Evolutionary conservation across 805 yeast genomes (phyloP), one percentile per base, ranked within the genome.

Genomic region (Jamesozyma jinghongensis): DNA sequence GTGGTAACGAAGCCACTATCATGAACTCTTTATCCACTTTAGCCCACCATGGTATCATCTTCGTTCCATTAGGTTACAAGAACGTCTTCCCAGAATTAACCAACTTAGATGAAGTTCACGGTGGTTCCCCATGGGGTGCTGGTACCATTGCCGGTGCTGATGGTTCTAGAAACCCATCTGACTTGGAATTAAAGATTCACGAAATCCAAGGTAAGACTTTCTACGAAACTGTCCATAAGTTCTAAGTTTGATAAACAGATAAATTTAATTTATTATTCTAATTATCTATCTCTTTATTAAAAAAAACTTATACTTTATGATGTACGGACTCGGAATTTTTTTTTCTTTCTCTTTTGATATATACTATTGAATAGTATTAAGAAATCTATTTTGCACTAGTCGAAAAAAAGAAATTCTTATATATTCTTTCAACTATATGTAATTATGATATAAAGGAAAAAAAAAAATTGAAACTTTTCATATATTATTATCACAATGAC

Each of bases 81-180:
- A 62, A 70, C 29, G 71, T 69, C 32, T 76, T 77, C 57, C 71
- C 74, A 37, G 72, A 73, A 44, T 61, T 78, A 52, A 57, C 71
- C 37, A 71, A 71, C 61, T 56, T 81, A 43, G 71, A 69, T 17
- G 88, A 80, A 66, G 70, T 73, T 42, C 88, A 81, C 57, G 94
- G 94, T 54, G 81, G 82, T 53, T 75, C 88, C 41, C 75, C 94
- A 40, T 85, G 86, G 82, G 94, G 94, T 64, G 86, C 94, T 34
- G 92, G 90, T 57, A 68, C 84, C 43, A 70, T 73, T 50, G 85
- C 94, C 28, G 90, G 81, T 49, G 66, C 76, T 19, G 86, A 81
- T 56, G 94, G 94, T 52, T 73, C 85, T 32, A 79, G 90, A 69
- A 63, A 60, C 49, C 82, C 87, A 34, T 57, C 77, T 41, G 74